phyloP scores from a whole-genome alignment of 768 basidiomycete species.

The Daedaleopsis sinensis region DNA sequence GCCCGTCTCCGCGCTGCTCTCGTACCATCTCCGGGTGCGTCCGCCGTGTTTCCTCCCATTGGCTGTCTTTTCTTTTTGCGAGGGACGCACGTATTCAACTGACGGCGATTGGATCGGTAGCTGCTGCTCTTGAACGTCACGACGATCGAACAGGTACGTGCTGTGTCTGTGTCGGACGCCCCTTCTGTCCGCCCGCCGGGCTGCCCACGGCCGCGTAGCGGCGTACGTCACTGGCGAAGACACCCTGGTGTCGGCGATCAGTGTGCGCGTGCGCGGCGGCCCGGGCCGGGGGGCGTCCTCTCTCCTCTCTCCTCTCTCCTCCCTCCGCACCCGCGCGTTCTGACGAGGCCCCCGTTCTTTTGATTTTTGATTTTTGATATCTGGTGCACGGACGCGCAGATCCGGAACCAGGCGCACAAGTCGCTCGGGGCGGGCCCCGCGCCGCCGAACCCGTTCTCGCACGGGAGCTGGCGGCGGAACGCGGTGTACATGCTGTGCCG shows the following conservation, averaged over 20 bases:
- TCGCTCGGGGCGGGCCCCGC: conserved; percentile 61
- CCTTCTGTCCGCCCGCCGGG: too few relatives aligned
- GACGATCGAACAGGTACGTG: conserved; percentile 90
- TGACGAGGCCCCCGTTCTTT: not conserved
- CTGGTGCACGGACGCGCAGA: conserved; percentile 46
- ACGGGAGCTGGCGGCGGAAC: conserved; percentile 76
- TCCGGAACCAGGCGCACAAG: conserved; percentile 84
- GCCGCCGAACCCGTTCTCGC: conserved; percentile 87
- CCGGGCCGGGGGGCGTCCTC: too few relatives aligned
- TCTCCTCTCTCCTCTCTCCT: not conserved
- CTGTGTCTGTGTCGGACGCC: conserved; percentile 21
- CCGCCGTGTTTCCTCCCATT: too few relatives aligned
- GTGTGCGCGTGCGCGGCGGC: not conserved
- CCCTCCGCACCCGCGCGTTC: not conserved
- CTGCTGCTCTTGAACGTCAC: conserved; percentile 86
- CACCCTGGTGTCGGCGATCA: conserved; percentile 18
- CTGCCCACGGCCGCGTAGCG: conserved; percentile 16
- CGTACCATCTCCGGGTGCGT: conserved; percentile 86
- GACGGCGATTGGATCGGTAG: conserved; percentile 37
- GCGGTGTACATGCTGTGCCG: conserved; percentile 77
- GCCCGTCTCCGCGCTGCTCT: conserved; percentile 78
- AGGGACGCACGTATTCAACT: not conserved
- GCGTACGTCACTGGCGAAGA: not conserved
- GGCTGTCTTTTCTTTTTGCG: not conserved
- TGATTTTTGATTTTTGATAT: not conserved